These are phyloP conservation scores for Hyphodiscus hymeniophilus DNA, from an alignment of 495 filamentous ascomycete species.

Conservation along the genomic window DNA sequence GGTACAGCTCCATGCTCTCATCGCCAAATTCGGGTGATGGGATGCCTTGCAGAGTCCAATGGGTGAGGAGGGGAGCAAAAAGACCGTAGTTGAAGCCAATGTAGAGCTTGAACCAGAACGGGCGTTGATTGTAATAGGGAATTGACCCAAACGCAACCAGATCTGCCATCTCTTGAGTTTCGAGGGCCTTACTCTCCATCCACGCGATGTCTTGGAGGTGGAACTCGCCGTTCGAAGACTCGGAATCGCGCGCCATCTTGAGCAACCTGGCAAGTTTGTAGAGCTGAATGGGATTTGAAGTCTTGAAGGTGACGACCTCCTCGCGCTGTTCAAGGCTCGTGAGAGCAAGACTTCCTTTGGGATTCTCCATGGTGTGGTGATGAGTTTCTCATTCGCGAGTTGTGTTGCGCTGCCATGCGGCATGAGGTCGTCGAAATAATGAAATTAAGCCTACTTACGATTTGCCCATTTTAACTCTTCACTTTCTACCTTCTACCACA, in stretches of 20 bases:
- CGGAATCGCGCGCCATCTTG: no score
- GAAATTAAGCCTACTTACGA: constrained; percentile 12
- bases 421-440: neutral
- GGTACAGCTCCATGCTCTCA: neutral
- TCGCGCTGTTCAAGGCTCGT: neutral
- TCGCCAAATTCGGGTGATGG: neutral
- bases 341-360: neutral
- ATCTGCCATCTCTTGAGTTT: neutral
- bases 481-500: neutral
- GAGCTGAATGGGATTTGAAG: neutral
- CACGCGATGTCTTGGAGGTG: neutral
- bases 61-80: neutral
- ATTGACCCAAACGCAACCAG: neutral
- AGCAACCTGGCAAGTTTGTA: no score
- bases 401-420: neutral
- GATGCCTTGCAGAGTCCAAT: neutral
- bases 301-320: neutral
- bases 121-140: neutral
- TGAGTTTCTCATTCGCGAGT: neutral
- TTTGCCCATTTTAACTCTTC: constrained; percentile 20
- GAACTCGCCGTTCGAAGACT: neutral
- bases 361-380: neutral
- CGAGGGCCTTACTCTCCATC: neutral
- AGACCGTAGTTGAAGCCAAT: neutral
- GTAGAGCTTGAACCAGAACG: neutral